Evolutionary conservation across 2,329 filamentous ascomycete genomes (phyloP).

Genomic region (Sphaerulina musiva): DNA sequence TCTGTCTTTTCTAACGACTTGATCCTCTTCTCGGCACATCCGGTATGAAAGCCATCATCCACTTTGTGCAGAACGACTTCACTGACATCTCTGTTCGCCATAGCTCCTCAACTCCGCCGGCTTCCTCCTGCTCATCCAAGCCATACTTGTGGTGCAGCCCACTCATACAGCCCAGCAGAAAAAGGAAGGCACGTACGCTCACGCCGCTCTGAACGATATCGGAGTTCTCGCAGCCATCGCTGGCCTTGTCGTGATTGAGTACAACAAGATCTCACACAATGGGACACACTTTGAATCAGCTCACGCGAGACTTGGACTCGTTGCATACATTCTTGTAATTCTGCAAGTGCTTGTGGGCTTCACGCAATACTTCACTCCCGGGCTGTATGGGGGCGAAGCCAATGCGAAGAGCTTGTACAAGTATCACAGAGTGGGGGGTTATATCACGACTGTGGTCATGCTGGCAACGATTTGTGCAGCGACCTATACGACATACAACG

Average conservation of each 20-base stretch:
- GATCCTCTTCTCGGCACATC: conserved; percentile 83
- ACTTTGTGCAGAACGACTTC: not conserved
- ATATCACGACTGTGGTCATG: conserved; percentile 63
- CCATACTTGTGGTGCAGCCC: conserved; percentile 78
- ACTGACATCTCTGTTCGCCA: conserved; percentile 1
- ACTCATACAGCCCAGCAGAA: conserved; percentile 75
- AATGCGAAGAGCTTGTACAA: conserved; percentile 82
- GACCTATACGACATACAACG: conserved; percentile 68
- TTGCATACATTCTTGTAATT: conserved; percentile 62
- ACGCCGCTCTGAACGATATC: conserved; percentile 64
- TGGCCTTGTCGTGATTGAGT: conserved; percentile 66
- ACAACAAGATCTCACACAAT: conserved; percentile 69
- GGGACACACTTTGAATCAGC: conserved; percentile 69
- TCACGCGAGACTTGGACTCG: conserved; percentile 77
- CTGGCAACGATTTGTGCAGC: conserved; percentile 69
- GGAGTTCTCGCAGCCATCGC: conserved; percentile 56
- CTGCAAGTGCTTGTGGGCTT: conserved; percentile 74
- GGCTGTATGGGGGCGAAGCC: conserved; percentile 69
- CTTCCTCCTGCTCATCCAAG: conserved; percentile 69
- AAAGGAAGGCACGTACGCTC: conserved; percentile 53
- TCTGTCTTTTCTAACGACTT: conserved; percentile 63
- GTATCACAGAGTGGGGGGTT: conserved; percentile 76
- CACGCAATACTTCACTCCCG: conserved; percentile 70
- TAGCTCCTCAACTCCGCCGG: conserved; percentile 48
- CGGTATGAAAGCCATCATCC: conserved; percentile 52